Evolutionary conservation across 441 rosid genomes (phyloP).

Genomic region (Euphorbia schlechtendalii): DNA sequence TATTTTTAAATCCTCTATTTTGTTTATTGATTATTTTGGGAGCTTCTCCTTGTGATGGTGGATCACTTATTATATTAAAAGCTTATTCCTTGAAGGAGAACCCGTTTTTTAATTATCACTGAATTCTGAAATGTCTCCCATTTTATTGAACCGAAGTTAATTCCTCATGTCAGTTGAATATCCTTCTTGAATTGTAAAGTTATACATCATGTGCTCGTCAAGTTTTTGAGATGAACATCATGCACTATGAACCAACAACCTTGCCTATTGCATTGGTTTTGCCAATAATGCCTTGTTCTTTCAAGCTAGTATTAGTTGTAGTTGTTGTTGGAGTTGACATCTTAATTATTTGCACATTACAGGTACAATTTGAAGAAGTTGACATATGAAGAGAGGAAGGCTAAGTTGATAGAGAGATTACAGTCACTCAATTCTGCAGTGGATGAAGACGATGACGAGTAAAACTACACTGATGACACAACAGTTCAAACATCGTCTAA

Average conservation of each 20-base stretch:
- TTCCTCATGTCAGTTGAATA: background rate
- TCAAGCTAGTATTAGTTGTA: background rate
- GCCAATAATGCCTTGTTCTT: background rate
- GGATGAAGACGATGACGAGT: constrained; percentile 51
- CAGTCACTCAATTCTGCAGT: constrained; percentile 49
- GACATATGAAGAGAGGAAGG: constrained; percentile 73
- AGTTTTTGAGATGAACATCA: no score
- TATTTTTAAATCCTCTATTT: no score
- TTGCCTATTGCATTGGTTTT: background rate
- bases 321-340: background rate
- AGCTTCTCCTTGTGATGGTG: background rate
- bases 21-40: background rate
- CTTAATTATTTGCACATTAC: constrained; percentile 2
- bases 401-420: constrained; percentile 60
- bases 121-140: background rate
- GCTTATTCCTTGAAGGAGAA: background rate
- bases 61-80: background rate
- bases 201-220: background rate
- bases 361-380: constrained; percentile 69
- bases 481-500: background rate
- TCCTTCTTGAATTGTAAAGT: background rate
- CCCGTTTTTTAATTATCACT: background rate
- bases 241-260: no score
- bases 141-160: background rate
- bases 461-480: constrained; percentile 1